Conservation (phyloP, 148 eudicot genomes). For the Camellia granthamiana region DNA sequence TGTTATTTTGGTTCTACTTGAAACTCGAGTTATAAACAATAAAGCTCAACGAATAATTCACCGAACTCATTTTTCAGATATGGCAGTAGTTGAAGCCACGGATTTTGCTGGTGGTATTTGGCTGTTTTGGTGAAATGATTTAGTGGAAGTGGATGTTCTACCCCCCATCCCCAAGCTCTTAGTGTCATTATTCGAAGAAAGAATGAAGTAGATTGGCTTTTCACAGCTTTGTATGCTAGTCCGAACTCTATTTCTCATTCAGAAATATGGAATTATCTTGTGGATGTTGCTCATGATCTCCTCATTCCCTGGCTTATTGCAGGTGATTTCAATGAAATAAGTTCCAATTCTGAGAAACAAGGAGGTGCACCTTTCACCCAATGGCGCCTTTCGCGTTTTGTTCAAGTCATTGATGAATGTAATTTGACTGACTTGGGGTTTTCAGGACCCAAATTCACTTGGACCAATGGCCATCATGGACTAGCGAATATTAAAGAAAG, state of each 20-base stretch:
- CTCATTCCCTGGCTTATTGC: no score
- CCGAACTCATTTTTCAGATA: no score
- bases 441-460: not conserved
- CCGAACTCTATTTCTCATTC: no score
- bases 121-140: not conserved
- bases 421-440: not conserved
- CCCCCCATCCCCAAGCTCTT: not conserved
- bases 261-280: no score
- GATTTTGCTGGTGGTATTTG: conserved; percentile 11
- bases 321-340: no score
- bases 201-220: no score
- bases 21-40: no score
- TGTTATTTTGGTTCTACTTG: no score
- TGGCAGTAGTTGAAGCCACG: no score
- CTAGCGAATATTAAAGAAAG: not conserved
- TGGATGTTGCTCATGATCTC: no score
- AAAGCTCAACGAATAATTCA: no score
- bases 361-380: not conserved
- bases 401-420: not conserved
- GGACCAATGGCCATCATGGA: not conserved
- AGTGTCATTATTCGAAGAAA: not conserved
- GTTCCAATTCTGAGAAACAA: not conserved
- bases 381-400: not conserved
- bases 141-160: not conserved
- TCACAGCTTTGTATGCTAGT: no score